Evolutionary conservation across 2,329 filamentous ascomycete genomes (phyloP).

Genomic region (Stachybotrys elegans): DNA sequence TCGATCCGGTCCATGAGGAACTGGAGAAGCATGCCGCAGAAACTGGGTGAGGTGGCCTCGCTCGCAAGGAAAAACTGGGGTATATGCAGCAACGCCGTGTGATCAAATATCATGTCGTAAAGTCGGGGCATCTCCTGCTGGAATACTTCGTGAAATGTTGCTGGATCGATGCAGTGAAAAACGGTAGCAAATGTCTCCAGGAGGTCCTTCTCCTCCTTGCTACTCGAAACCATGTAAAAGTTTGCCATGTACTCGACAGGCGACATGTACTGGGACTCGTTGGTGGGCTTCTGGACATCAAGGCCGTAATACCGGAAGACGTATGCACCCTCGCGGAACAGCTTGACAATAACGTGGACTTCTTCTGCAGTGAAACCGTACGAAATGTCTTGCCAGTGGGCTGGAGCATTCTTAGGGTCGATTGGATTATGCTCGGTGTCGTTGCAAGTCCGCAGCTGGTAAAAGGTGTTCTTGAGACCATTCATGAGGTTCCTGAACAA

Average conservation of each 20-base stretch:
- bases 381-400: conserved; percentile 92
- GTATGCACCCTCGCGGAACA: conserved; percentile 93
- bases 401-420: conserved; percentile 71
- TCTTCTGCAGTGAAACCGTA: conserved; percentile 97
- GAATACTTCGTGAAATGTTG: conserved; percentile 98
- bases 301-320: conserved; percentile 98
- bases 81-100: conserved; percentile 87
- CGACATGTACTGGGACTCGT: conserved; percentile 70
- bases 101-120: conserved; percentile 97
- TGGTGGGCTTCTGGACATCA: conserved; percentile 74
- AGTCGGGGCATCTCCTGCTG: conserved; percentile 94
- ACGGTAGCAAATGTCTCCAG: conserved; percentile 97
- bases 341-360: conserved; percentile 90
- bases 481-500: conserved; percentile 95
- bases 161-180: conserved; percentile 96
- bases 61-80: conserved; percentile 99
- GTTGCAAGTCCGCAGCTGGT: conserved; percentile 89
- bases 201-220: conserved; percentile 94
- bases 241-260: conserved; percentile 91
- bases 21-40: conserved; percentile 95
- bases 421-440: conserved; percentile 58
- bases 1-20: conserved; percentile 97
- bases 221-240: conserved; percentile 89
- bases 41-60: conserved; percentile 94
- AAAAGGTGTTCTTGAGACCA: conserved; percentile 93